A percentile compares a stretch with the other conserved stretches of the same genome.
phyloP scores from a whole-genome alignment of 352 stramenopile species.

The Globisporangium heterothallicum region DNA sequence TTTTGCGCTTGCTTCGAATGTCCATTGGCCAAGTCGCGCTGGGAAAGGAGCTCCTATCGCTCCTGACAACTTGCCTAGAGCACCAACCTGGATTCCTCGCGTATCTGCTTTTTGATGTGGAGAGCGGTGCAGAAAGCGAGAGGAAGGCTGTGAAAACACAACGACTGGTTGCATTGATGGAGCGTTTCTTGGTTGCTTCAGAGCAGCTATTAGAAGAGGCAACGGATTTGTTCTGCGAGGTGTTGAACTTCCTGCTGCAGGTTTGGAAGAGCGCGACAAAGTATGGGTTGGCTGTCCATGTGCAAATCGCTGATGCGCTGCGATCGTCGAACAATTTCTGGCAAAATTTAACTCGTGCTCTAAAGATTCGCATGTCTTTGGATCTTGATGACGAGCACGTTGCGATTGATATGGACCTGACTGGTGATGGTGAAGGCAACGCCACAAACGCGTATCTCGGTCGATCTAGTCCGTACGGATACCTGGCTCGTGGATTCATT shows the following conservation, averaged over 20 bases:
- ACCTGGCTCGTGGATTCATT: constrained; percentile 49
- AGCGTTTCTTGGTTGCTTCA: constrained; percentile 48
- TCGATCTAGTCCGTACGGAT: constrained; percentile 53
- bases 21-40: constrained; percentile 18
- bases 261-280: constrained; percentile 51
- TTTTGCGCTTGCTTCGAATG: constrained; percentile 32
- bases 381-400: constrained; percentile 31
- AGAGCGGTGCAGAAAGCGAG: constrained; percentile 4
- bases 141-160: constrained; percentile 17
- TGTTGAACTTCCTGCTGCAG: constrained; percentile 50
- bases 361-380: constrained; percentile 57
- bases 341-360: constrained; percentile 45
- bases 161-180: constrained; percentile 34
- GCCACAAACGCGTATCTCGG: constrained; percentile 28
- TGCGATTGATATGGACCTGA: constrained; percentile 32
- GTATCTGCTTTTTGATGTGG: constrained; percentile 38
- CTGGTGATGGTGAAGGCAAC: constrained; percentile 20
- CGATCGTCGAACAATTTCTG: constrained; percentile 39
- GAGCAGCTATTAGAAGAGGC: constrained; percentile 51
- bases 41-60: constrained; percentile 39
- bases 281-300: constrained; percentile 29
- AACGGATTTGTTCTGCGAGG: constrained; percentile 50
- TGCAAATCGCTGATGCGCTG: constrained; percentile 39
- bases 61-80: constrained; percentile 49
- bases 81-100: constrained; percentile 61